These are phyloP conservation scores for Penicillium fimorum DNA, from an alignment of 495 filamentous ascomycete genomes.

Conservation along the genomic window DNA sequence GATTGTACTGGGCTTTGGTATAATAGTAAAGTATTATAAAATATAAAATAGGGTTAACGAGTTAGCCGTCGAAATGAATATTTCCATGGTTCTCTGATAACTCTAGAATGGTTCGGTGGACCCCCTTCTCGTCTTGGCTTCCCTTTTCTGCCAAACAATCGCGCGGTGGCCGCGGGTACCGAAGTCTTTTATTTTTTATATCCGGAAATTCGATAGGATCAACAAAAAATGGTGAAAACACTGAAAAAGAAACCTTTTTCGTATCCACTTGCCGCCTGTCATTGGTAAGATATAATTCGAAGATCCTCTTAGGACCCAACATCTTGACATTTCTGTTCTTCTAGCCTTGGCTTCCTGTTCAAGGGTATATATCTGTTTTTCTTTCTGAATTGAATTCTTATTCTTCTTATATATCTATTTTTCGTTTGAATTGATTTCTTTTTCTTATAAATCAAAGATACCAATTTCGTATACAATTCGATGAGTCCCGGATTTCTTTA, in stretches of 20 bases:
- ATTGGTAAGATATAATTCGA: not conserved
- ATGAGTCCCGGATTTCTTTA: not conserved
- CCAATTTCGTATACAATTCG: not conserved
- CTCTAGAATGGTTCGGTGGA: conserved; percentile 14
- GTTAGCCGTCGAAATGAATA: too few relatives aligned
- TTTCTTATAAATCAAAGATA: not conserved
- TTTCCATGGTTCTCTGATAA: not conserved
- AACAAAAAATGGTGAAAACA: not conserved
- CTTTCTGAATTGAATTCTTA: not conserved
- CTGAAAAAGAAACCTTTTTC: not conserved
- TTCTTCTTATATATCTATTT: not conserved
- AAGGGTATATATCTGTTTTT: not conserved
- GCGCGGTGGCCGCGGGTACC: conserved; percentile 19
- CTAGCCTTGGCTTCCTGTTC: not conserved
- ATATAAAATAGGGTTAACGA: too few relatives aligned
- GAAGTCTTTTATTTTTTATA: not conserved
- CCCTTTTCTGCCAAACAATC: conserved; percentile 19
- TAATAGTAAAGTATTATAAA: too few relatives aligned
- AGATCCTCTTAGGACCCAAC: not conserved
- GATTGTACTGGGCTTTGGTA: too few relatives aligned
- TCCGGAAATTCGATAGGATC: not conserved
- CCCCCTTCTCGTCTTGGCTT: conserved; percentile 25
- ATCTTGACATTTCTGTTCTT: not conserved
- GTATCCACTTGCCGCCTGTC: not conserved
- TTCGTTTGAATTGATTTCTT: not conserved